Evolutionary conservation across 441 rosid genomes (phyloP).

Genomic region (Biscutella laevigata): DNA sequence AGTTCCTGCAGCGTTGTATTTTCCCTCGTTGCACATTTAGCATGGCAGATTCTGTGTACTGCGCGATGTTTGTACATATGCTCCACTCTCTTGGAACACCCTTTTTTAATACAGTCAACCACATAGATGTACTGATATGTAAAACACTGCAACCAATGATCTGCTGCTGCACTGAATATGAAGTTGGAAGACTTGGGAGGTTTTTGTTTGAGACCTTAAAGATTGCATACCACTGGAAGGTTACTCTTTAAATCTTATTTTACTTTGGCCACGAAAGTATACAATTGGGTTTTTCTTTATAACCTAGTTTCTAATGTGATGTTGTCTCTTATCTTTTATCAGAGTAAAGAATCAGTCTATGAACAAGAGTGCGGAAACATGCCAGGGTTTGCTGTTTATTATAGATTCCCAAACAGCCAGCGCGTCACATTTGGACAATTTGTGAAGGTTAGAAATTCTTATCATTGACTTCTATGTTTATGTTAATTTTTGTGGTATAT

Average conservation of each 20-base stretch:
- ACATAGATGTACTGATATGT: conserved; percentile 95
- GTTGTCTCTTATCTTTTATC: conserved; percentile 24
- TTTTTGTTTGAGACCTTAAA: conserved; percentile 89
- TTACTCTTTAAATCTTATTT: conserved; percentile 12
- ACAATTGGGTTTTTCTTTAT: conserved; percentile 1
- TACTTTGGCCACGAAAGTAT: neutral
- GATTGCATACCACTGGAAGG: conserved; percentile 99
- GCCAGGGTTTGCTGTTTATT: conserved; percentile 99
- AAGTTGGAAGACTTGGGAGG: conserved; percentile 96
- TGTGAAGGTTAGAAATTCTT: conserved; percentile 67
- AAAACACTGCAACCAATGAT: conserved; percentile 99
- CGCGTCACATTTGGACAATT: conserved; percentile 98
- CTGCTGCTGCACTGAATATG: conserved; percentile 99
- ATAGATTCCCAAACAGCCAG: conserved; percentile 94
- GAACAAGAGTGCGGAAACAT: conserved; percentile 97
- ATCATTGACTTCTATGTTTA: conserved; percentile 5
- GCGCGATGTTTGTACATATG: conserved; percentile 97
- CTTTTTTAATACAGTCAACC: conserved; percentile 96
- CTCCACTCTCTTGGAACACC: conserved; percentile 99
- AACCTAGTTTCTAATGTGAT: conserved; percentile 13
- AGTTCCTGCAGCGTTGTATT: conserved; percentile 98
- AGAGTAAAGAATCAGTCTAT: conserved; percentile 93
- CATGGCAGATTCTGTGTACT: conserved; percentile 99
- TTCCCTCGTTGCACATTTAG: conserved; percentile 99
- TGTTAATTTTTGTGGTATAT: neutral